Conservation (phyloP, 371 early-diverging fungal genomes). For the Mucor indicus region DNA sequence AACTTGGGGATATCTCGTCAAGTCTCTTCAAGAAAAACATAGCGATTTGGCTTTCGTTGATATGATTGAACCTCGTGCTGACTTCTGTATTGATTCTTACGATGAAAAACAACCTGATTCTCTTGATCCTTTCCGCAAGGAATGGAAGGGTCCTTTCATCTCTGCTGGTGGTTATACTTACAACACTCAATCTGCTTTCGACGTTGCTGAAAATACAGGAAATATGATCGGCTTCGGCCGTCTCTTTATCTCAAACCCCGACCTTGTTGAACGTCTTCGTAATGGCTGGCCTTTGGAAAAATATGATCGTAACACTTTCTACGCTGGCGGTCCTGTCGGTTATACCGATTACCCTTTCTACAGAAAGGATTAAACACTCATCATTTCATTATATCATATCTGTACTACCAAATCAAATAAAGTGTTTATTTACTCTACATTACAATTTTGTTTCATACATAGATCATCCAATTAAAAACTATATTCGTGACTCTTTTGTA, state of each 20-base stretch:
- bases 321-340: slow-evolving; percentile 11
- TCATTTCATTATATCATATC: too few relatives aligned
- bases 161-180: slow-evolving; percentile 34
- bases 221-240: slow-evolving; percentile 22
- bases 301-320: slow-evolving; percentile 21
- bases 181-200: slow-evolving; percentile 16
- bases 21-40: slow-evolving; percentile 19
- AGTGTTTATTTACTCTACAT: too few relatives aligned
- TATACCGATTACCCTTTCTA: slow-evolving; percentile 21
- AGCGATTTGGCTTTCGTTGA: slow-evolving; percentile 31
- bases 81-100: slow-evolving; percentile 7
- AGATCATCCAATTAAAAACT: too few relatives aligned
- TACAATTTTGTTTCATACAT: too few relatives aligned
- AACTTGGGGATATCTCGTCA: slow-evolving; percentile 27
- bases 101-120: slow-evolving; percentile 8
- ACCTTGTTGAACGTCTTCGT: slow-evolving; percentile 19
- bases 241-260: slow-evolving; percentile 25
- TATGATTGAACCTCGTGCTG: slow-evolving; percentile 28
- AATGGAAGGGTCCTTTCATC: slow-evolving; percentile 35
- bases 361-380: slow-evolving; percentile 6
- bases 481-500: too few relatives aligned
- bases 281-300: slow-evolving; percentile 20
- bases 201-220: slow-evolving; percentile 11
- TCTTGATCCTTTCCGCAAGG: slow-evolving; percentile 33
- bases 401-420: too few relatives aligned